phyloP scores from a whole-genome alignment of 164 flowering plant species.

The Litsea cubeba region DNA sequence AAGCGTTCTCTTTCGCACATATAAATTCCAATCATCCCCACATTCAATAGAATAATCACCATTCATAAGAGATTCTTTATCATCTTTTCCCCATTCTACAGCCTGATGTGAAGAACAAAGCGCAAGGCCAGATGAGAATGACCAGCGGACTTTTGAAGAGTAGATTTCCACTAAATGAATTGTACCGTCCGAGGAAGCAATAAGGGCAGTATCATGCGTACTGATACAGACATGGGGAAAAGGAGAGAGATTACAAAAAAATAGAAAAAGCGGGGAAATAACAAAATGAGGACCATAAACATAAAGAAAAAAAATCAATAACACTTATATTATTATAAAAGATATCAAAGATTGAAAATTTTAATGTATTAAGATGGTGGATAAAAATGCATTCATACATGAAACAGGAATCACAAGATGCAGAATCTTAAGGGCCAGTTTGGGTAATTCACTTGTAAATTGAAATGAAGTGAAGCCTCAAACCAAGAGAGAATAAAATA shows the following conservation, averaged over 20 bases:
- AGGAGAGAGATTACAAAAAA: not conserved
- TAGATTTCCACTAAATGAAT: slow-evolving; percentile 31
- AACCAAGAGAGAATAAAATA: no score
- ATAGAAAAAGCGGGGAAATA: no score
- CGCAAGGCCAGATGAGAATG: slow-evolving; percentile 43
- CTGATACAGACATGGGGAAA: slow-evolving; percentile 20
- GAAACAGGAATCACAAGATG: no score
- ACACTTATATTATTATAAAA: no score
- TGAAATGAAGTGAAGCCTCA: no score
- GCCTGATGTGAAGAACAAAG: slow-evolving; percentile 53
- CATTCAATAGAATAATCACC: slow-evolving; percentile 31
- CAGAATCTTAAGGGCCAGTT: no score
- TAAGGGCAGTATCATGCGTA: slow-evolving; percentile 21
- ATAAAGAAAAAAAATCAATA: no score
- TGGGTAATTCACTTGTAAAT: no score
- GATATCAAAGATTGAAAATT: no score
- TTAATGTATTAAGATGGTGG: no score
- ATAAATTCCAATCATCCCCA: slow-evolving; percentile 51
- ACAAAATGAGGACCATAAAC: no score
- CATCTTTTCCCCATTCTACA: slow-evolving; percentile 22
- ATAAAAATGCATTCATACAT: no score
- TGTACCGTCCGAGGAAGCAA: slow-evolving; percentile 51
- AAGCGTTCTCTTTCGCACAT: slow-evolving; percentile 20
- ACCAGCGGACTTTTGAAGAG: slow-evolving; percentile 41
- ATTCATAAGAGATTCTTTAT: not conserved